Evolutionary conservation across 768 basidiomycete species (phyloP).

Genomic region (Psilocybe azurescens): DNA sequence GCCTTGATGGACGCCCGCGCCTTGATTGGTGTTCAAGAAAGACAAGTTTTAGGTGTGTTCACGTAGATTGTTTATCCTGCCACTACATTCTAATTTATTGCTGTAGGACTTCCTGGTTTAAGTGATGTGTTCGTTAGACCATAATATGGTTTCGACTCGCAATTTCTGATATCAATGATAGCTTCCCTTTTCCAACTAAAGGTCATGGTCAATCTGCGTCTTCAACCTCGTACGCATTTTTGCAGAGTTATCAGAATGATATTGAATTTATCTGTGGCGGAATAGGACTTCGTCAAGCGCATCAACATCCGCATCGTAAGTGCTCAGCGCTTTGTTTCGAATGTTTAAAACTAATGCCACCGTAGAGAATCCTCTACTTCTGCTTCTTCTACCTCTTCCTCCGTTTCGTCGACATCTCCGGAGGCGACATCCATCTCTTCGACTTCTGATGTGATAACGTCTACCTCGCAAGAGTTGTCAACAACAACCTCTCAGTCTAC

Average conservation of each 20-base stretch:
- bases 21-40: constrained; percentile 14
- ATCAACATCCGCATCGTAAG: constrained; percentile 11
- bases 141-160: neutral
- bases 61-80: neutral
- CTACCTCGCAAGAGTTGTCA: neutral
- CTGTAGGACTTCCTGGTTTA: constrained; percentile 7
- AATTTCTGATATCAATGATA: neutral
- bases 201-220: neutral
- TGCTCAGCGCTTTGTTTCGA: neutral
- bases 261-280: neutral
- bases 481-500: constrained; percentile 8
- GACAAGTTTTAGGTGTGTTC: constrained; percentile 23
- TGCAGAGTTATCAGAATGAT: neutral
- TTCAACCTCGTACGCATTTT: neutral
- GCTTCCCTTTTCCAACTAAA: neutral
- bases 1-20: constrained; percentile 31
- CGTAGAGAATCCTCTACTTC: constrained; percentile 13
- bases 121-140: constrained; percentile 1
- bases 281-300: constrained; percentile 6
- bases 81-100: neutral
- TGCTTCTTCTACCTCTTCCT: constrained; percentile 6
- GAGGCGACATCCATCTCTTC: neutral
- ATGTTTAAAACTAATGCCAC: neutral
- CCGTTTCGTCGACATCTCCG: neutral
- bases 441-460: neutral